Evolutionary conservation across 1,284 basidiomycete genomes (phyloP).

Genomic region (Pascua sp.): DNA sequence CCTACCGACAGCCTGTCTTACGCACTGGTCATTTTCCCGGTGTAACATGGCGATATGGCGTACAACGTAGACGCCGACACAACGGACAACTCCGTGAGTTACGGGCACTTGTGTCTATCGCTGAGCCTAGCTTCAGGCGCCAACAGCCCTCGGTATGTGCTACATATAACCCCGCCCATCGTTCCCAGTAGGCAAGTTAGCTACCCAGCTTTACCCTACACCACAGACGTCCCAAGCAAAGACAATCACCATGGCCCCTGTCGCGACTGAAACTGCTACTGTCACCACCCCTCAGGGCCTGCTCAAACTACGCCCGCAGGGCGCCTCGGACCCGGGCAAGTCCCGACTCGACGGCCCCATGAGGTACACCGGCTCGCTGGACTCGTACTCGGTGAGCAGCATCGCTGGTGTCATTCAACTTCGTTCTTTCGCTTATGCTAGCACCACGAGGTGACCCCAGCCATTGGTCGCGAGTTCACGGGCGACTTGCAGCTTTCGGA

Average conservation of each 20-base stretch:
- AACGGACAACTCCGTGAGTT: no score
- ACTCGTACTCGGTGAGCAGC: neutral
- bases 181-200: neutral
- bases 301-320: neutral
- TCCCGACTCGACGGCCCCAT: conserved; percentile 2
- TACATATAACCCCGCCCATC: neutral
- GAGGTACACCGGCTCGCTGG: conserved; percentile 2
- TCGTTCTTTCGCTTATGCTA: neutral
- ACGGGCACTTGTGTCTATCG: no score
- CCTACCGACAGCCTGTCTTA: no score
- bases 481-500: conserved; percentile 9
- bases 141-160: neutral
- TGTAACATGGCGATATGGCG: no score
- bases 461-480: conserved; percentile 13
- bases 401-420: no score
- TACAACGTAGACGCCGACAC: no score
- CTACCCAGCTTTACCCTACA: no score
- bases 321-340: neutral
- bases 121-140: no score
- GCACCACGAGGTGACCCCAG: conserved; percentile 8
- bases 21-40: no score
- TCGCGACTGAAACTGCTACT: neutral
- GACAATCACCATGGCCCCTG: neutral
- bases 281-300: neutral
- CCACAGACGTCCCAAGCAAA: no score